Percentiles rank a stretch among this genome's conserved stretches.
Conservation (phyloP, 257 asterid genomes). For the Solanum bulbocastanum region DNA sequence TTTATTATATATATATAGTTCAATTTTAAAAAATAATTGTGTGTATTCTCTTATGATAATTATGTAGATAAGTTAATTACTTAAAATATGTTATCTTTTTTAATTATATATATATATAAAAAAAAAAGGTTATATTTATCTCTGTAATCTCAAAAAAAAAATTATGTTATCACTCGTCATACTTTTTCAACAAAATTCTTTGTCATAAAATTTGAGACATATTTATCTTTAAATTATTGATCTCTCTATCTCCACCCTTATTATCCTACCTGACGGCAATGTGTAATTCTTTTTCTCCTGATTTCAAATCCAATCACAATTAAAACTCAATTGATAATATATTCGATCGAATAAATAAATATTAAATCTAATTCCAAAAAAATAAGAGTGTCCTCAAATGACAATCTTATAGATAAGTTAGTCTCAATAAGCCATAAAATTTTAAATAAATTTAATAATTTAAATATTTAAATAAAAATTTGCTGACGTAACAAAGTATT, state of each 20-base stretch:
- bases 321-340: not conserved
- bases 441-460: not conserved
- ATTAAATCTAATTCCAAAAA: not conserved
- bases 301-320: not conserved
- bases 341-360: not conserved
- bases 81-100: too few species aligned
- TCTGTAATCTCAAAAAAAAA: not conserved
- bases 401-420: fast-evolving
- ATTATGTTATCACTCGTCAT: not conserved
- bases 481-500: not conserved
- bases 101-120: too few species aligned
- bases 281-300: not conserved
- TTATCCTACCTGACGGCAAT: not conserved
- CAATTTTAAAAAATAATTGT: too few species aligned
- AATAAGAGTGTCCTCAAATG: not conserved
- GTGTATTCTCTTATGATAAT: not conserved
- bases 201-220: not conserved
- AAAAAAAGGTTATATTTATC: not conserved
- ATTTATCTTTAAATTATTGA: not conserved
- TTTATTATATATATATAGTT: too few species aligned
- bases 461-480: not conserved
- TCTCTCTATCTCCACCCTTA: not conserved
- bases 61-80: not conserved
- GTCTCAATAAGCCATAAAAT: not conserved
- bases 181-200: not conserved